Percentiles rank a stretch among this genome's conserved stretches.
Conservation (phyloP, 805 yeast species). For the Ogataea ramenticola region DNA sequence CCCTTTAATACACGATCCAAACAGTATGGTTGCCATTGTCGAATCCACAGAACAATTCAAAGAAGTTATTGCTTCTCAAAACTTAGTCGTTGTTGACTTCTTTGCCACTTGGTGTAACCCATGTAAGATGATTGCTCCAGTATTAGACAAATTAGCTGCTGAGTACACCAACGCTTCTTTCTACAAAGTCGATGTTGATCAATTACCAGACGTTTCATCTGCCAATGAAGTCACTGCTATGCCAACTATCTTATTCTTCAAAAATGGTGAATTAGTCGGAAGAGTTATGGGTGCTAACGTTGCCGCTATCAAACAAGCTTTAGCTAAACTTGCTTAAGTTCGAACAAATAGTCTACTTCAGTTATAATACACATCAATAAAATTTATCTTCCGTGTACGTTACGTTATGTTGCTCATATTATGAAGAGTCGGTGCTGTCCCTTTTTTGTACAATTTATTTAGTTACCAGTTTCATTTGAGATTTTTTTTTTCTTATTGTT, state of each 20-base stretch:
- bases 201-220: slow-evolving; percentile 68
- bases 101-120: slow-evolving; percentile 99
- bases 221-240: slow-evolving; percentile 48
- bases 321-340: slow-evolving; percentile 23
- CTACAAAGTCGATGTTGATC: slow-evolving; percentile 90
- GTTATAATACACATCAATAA: no score
- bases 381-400: no score
- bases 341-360: no score
- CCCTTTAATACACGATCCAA: not conserved
- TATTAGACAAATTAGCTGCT: slow-evolving; percentile 72
- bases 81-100: slow-evolving; percentile 88
- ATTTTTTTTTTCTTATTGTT: not conserved
- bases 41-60: slow-evolving; percentile 50
- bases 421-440: not conserved
- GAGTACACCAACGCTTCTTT: slow-evolving; percentile 66
- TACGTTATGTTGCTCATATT: no score
- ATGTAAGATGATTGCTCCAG: slow-evolving; percentile 95
- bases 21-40: slow-evolving; percentile 48
- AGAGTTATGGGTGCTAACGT: slow-evolving; percentile 90
- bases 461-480: not conserved
- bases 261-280: slow-evolving; percentile 71
- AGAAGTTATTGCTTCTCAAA: slow-evolving; percentile 50
- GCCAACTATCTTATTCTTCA: slow-evolving; percentile 69
- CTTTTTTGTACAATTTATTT: not conserved
- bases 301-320: slow-evolving; percentile 65